Base-by-base conservation (phyloP, 768 basidiomycete species). In the Suillus tomentosus region DNA sequence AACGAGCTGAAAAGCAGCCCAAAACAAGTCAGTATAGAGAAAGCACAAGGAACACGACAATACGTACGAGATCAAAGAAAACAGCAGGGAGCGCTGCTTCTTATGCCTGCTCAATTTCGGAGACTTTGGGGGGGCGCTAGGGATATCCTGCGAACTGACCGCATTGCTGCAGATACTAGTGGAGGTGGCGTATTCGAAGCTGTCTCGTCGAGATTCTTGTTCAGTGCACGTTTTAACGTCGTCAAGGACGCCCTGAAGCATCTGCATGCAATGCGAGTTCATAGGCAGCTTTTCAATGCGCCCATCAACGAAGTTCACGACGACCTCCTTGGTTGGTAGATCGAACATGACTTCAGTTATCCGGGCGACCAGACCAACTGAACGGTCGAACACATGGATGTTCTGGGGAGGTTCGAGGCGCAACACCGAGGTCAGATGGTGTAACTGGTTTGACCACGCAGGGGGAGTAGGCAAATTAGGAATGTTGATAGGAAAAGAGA, bases 41-140 rank as follows among this genome's bases (percentile, higher is more conserved):
- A 65, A 48, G 73, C 51, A 31, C 39, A 37, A 45, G 3, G 53
- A 15, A 22, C 17, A 54, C 57, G 19, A 63, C 31, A 61, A 69
- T 66, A 64, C 82, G 60, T 77, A 88, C 82, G 86, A 82, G 64
- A 91, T 85, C 47, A 92, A 77, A 8, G 87, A 83, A 83, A 87
- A 89, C 56, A 91, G 78, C 64, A 92, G 72, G 17, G 91, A 92
- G 51, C 86, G 81, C 68, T 89, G 86, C 68, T 86, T 89, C 77
- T 88, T 90, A 67, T 91, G 88, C 66, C 82, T 84, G 48, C 77
- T 70, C 3, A 68, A 68, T 69, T 79, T 83, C 50, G 69, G 69
- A 47, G 78, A 60, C 59, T 71, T 68, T 10, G 74, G 68, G 43
- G 76, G 68, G 39, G 65, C 17, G 15, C 65, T 56, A 1, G 66